A percentile compares a stretch with the other conserved stretches of the same genome.
Evolutionary conservation across 2,329 filamentous ascomycete species (phyloP).

Genomic region (Tolypocladium cylindrosporum): DNA sequence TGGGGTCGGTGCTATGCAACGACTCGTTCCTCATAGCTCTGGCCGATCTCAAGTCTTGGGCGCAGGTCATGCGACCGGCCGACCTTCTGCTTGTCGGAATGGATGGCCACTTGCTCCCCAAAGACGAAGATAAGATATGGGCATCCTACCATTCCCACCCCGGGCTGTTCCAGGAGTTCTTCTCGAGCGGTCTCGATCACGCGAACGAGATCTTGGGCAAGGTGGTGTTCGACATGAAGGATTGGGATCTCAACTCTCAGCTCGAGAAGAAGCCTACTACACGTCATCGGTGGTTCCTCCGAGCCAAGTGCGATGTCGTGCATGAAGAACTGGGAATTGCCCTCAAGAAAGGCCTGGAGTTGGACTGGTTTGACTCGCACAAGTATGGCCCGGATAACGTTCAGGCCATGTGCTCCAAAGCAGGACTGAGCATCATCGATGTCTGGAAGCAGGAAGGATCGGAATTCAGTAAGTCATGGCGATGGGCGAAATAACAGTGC

Average conservation of each 20-base stretch:
- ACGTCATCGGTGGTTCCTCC: slow-evolving; percentile 29
- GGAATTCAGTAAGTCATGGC: slow-evolving; percentile 25
- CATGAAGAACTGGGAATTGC: slow-evolving; percentile 12
- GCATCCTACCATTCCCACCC: slow-evolving; percentile 26
- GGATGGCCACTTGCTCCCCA: slow-evolving; percentile 26
- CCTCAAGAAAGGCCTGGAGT: slow-evolving; percentile 22
- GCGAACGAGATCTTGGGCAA: slow-evolving; percentile 25
- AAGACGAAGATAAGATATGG: slow-evolving; percentile 27
- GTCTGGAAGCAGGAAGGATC: slow-evolving; percentile 26
- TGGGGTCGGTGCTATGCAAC: slow-evolving; percentile 32
- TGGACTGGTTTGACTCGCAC: slow-evolving; percentile 34
- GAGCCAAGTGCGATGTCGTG: slow-evolving; percentile 22
- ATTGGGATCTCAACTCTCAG: slow-evolving; percentile 27
- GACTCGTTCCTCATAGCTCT: slow-evolving; percentile 26
- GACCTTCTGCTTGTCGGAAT: slow-evolving; percentile 30
- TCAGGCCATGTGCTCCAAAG: slow-evolving; percentile 27
- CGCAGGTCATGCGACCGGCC: slow-evolving; percentile 18
- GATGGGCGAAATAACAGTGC: neutral
- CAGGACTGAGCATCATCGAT: slow-evolving; percentile 23
- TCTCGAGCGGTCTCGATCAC: slow-evolving; percentile 27
- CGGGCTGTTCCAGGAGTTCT: slow-evolving; percentile 25
- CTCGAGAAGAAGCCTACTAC: slow-evolving; percentile 25
- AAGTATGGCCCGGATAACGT: slow-evolving; percentile 27
- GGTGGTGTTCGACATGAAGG: slow-evolving; percentile 21
- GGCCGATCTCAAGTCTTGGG: slow-evolving; percentile 25